These are phyloP conservation scores for Vaccinium myrtillus DNA, from an alignment of 148 eudicot species.

Conservation along the genomic window DNA sequence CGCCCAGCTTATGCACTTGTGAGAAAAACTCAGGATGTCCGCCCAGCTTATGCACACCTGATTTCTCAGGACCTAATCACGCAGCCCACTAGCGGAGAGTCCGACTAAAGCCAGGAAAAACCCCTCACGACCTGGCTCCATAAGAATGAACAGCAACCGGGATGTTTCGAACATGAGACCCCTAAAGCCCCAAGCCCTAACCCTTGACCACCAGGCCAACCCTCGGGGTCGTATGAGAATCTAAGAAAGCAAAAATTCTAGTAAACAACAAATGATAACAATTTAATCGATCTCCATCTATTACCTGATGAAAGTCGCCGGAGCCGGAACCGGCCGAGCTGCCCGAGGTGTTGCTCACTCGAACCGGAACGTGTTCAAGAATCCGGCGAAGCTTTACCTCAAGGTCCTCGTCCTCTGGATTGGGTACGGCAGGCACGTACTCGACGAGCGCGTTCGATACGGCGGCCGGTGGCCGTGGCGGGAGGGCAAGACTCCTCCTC, in stretches of 20 bases:
- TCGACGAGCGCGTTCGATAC: conserved; percentile 67
- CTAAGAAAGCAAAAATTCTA: background rate
- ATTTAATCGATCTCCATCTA: background rate
- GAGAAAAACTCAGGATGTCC: background rate
- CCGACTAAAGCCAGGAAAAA: background rate
- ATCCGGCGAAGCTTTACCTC: conserved; percentile 92
- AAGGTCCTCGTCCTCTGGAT: conserved; percentile 80
- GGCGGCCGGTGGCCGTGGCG: conserved; percentile 57
- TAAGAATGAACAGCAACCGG: background rate
- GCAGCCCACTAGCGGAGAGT: background rate
- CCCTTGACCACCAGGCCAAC: background rate
- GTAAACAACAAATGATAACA: background rate
- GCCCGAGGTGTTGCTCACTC: conserved; percentile 92
- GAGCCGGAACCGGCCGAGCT: conserved; percentile 99
- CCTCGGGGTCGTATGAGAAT: background rate
- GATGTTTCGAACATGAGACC: background rate
- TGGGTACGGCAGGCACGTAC: conserved; percentile 54
- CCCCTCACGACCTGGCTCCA: background rate
- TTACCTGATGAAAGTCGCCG: conserved; percentile 98
- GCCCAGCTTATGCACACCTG: background rate
- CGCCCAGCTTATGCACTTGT: background rate
- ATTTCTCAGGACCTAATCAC: background rate
- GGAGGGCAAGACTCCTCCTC: conserved; percentile 35
- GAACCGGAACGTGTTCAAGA: conserved; percentile 83
- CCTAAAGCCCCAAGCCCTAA: background rate